phyloP scores from a whole-genome alignment of 2,329 filamentous ascomycete genomes.

The Trichophyton verrucosum region DNA sequence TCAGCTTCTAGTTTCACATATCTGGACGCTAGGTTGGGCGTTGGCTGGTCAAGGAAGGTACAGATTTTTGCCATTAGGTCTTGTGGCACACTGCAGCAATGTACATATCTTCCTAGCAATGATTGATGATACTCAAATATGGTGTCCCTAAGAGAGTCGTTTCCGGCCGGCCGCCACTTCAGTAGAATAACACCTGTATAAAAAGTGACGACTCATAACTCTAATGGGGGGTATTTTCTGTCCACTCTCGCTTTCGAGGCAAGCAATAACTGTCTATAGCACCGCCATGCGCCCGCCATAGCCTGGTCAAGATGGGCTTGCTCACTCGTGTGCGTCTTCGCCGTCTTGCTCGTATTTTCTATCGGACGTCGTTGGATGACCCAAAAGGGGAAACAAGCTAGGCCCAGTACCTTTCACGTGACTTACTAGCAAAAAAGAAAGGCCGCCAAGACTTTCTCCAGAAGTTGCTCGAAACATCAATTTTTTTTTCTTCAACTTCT shows the following conservation, averaged over 20 bases:
- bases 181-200: too few species aligned
- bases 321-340: too few species aligned
- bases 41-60: neutral
- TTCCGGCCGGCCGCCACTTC: neutral
- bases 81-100: neutral
- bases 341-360: neutral
- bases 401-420: neutral
- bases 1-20: neutral
- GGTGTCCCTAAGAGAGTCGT: neutral
- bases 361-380: neutral
- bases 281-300: neutral
- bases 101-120: neutral
- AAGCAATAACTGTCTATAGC: too few species aligned
- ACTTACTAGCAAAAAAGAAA: neutral
- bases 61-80: neutral
- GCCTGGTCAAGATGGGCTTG: neutral
- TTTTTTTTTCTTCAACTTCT: constrained; percentile 20
- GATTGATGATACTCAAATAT: neutral
- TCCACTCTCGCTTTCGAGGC: neutral
- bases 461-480: constrained; percentile 20
- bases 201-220: neutral
- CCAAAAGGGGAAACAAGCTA: neutral
- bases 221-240: neutral
- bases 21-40: neutral
- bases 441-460: constrained; percentile 32